These are phyloP conservation scores for Metschnikowia aberdeeniae DNA, from an alignment of 805 yeast genomes.

Conservation along the genomic window DNA sequence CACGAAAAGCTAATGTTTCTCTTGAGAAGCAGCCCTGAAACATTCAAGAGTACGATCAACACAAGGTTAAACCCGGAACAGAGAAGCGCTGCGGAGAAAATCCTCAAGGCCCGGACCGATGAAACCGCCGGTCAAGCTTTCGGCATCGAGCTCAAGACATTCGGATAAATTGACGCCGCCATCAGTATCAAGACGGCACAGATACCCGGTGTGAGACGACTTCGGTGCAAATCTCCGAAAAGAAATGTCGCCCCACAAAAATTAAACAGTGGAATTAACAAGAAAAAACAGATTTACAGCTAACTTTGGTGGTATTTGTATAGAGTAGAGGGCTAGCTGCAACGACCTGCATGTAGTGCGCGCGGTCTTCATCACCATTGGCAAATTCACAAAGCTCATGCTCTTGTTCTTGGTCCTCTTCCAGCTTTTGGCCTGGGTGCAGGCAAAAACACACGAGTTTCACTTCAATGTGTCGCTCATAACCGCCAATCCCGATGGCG, in stretches of 20 bases:
- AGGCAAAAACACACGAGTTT: conserved; percentile 29
- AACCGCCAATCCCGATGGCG: conserved; percentile 55
- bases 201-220: no score
- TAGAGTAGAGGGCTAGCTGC: no score
- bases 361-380: background rate
- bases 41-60: conserved; percentile 48
- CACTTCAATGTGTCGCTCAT: conserved; percentile 38
- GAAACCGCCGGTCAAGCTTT: conserved; percentile 9
- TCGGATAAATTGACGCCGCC: conserved; percentile 22
- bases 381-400: background rate
- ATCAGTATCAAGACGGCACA: no score
- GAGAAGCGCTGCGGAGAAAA: conserved; percentile 36
- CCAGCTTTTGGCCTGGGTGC: conserved; percentile 5
- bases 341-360: no score
- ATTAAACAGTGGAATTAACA: no score
- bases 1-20: conserved; percentile 47
- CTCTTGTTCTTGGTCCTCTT: conserved; percentile 2
- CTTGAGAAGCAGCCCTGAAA: conserved; percentile 39
- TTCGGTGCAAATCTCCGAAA: no score
- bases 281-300: no score
- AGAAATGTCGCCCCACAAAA: no score
- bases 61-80: conserved; percentile 37
- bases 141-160: conserved; percentile 49
- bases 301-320: no score
- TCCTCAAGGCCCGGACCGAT: conserved; percentile 30